Percentiles rank a stretch among this genome's conserved stretches.
Conservation (phyloP, 2,329 filamentous ascomycete species). For the Scleromitrula shiraiana region DNA sequence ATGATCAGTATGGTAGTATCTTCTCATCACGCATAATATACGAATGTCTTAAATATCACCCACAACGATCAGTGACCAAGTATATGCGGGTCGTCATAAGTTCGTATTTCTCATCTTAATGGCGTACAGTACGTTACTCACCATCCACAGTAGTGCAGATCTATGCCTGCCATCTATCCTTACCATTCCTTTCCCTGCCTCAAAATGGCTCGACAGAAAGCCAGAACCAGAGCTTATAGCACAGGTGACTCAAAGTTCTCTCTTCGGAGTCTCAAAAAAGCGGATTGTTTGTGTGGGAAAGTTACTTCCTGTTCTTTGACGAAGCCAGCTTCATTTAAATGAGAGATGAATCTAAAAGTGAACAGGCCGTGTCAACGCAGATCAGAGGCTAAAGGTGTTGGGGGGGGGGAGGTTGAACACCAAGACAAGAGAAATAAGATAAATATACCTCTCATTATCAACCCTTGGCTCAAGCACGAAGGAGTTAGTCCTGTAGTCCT, state of each 20-base stretch:
- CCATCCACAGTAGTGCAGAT: neutral
- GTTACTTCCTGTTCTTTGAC: constrained; percentile 77
- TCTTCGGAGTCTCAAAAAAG: constrained; percentile 70
- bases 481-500: constrained; percentile 72
- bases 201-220: neutral
- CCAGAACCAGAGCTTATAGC: constrained; percentile 16
- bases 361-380: neutral
- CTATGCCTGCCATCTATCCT: neutral
- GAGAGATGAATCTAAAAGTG: constrained; percentile 48
- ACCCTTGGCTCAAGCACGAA: constrained; percentile 84
- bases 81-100: neutral
- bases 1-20: no score
- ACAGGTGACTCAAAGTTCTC: constrained; percentile 72
- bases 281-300: constrained; percentile 89
- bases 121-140: neutral
- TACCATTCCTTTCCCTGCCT: no score
- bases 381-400: neutral
- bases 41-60: no score
- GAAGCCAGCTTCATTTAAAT: constrained; percentile 70
- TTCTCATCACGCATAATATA: no score
- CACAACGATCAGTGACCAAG: neutral
- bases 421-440: neutral
- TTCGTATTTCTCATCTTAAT: neutral
- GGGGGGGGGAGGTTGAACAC: neutral
- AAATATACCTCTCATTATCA: constrained; percentile 74